These are phyloP conservation scores for Nidularia sp. DNA, from an alignment of 768 basidiomycete genomes.

Conservation along the genomic window DNA sequence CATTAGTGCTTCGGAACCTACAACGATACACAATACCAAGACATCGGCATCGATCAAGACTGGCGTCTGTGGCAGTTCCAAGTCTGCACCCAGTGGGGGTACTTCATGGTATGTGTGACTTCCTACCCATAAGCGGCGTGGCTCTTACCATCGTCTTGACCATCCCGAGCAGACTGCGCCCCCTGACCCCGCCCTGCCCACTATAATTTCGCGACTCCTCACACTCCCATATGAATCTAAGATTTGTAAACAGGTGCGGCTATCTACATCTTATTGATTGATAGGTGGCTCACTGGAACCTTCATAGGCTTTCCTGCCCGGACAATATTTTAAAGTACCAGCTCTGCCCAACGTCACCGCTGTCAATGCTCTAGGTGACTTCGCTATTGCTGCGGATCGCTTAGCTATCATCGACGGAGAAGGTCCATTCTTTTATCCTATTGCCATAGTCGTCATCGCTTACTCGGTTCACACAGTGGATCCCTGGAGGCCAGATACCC, in stretches of 20 bases:
- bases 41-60: slow-evolving; percentile 57
- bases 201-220: slow-evolving; percentile 74
- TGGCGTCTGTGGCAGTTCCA: slow-evolving; percentile 93
- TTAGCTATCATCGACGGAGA: slow-evolving; percentile 89
- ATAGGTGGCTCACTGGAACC: background rate
- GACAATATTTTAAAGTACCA: slow-evolving; percentile 71
- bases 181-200: slow-evolving; percentile 61
- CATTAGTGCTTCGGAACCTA: slow-evolving; percentile 85
- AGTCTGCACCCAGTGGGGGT: slow-evolving; percentile 96
- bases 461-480: slow-evolving; percentile 47
- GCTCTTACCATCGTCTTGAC: background rate
- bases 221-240: slow-evolving; percentile 38
- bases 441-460: background rate
- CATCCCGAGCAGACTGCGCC: slow-evolving; percentile 56
- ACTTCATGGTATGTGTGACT: slow-evolving; percentile 60
- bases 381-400: slow-evolving; percentile 72
- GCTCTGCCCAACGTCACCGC: slow-evolving; percentile 70
- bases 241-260: slow-evolving; percentile 25
- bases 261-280: background rate
- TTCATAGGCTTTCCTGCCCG: slow-evolving; percentile 69
- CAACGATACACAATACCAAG: slow-evolving; percentile 61
- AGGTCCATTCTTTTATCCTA: slow-evolving; percentile 29
- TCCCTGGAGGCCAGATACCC: slow-evolving; percentile 87
- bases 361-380: slow-evolving; percentile 85
- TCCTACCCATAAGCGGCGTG: background rate